Evolutionary conservation across 176 grass and related monocot genomes (phyloP).

Genomic region (sorghum (Sorghum bicolor)): Sorghum_bicolor_NCBIv3 NC_012871.2:64728501-64729000

Average conservation of each 20-base stretch:
- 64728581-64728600: neutral
- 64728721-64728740: constrained; percentile 2
- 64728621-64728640: neutral
- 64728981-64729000: constrained; percentile 95
- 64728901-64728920: neutral
- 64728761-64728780: neutral
- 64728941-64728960: neutral
- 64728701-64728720: neutral
- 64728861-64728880: neutral
- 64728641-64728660: neutral
- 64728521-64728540: constrained; percentile 87
- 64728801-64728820: neutral
- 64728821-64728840: neutral
- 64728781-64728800: neutral
- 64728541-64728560: neutral
- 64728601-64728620: neutral
- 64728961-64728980: constrained; percentile 44
- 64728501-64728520: constrained; percentile 95
- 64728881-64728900: neutral
- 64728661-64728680: neutral
- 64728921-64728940: neutral
- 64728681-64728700: neutral
- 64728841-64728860: neutral
- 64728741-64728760: neutral
- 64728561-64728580: neutral